Evolutionary conservation across 306 rosid species (phyloP).

Genomic region (Cicer chorassanicum): DNA sequence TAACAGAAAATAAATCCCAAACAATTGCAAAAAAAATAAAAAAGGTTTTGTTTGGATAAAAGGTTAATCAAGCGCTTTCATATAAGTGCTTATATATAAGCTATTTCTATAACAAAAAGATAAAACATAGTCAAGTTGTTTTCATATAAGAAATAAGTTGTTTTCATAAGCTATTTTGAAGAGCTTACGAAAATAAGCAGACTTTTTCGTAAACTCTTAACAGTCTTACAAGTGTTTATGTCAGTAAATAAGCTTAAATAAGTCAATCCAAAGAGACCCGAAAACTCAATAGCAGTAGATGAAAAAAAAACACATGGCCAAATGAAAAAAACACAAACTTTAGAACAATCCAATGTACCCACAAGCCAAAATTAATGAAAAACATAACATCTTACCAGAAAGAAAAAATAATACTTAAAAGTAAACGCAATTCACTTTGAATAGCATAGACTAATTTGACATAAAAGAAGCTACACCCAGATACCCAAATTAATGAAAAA

Average conservation of each 20-base stretch:
- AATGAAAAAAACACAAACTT: conserved; percentile 32
- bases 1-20: conserved; percentile 23
- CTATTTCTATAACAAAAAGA: no score
- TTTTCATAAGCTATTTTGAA: no score
- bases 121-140: no score
- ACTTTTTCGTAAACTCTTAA: no score
- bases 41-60: no score
- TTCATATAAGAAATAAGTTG: no score
- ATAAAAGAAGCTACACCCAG: conserved; percentile 4
- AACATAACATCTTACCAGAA: conserved; percentile 9
- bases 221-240: no score
- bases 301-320: neutral
- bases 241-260: no score
- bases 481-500: neutral
- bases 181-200: no score
- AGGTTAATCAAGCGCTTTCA: no score
- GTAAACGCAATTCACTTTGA: conserved; percentile 48
- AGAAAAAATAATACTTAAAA: conserved; percentile 16
- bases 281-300: conserved; percentile 29
- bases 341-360: conserved; percentile 32
- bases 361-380: conserved; percentile 38
- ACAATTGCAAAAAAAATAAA: neutral
- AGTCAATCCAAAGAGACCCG: no score
- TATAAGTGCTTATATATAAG: no score
- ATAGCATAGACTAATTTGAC: conserved; percentile 41